phyloP scores from a whole-genome alignment of 2,329 filamentous ascomycete genomes.

The Raffaelea ambrosiae region DNA sequence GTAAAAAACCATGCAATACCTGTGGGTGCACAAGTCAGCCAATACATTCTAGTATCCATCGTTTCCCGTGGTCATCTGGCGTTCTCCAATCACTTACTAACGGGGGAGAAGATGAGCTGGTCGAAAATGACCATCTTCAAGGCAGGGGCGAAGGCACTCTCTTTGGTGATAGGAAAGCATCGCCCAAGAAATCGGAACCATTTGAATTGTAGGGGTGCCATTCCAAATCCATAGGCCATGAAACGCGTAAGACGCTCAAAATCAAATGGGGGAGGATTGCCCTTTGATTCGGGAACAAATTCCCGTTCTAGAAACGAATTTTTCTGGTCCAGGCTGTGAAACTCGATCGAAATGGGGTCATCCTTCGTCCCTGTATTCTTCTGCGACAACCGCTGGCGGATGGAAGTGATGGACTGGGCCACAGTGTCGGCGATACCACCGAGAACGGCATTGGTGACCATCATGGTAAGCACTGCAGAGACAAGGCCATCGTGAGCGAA shows the following conservation, averaged over 20 bases:
- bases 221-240: slow-evolving; percentile 94
- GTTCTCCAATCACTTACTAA: too few species aligned
- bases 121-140: slow-evolving; percentile 88
- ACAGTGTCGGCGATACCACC: slow-evolving; percentile 95
- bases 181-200: slow-evolving; percentile 86
- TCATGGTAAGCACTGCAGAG: slow-evolving; percentile 90
- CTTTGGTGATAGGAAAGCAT: slow-evolving; percentile 78
- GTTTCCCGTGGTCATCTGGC: too few species aligned
- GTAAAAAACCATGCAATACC: slow-evolving; percentile 82
- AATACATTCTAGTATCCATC: background rate
- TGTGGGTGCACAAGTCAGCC: too few species aligned
- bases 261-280: slow-evolving; percentile 76
- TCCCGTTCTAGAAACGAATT: slow-evolving; percentile 59
- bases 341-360: slow-evolving; percentile 75
- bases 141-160: slow-evolving; percentile 63
- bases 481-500: slow-evolving; percentile 5
- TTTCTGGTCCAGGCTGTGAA: slow-evolving; percentile 78
- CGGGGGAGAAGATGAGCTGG: slow-evolving; percentile 85
- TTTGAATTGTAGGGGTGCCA: slow-evolving; percentile 90
- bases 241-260: slow-evolving; percentile 91
- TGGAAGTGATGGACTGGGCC: slow-evolving; percentile 82
- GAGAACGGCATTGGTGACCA: slow-evolving; percentile 96
- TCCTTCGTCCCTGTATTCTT: slow-evolving; percentile 52
- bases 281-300: slow-evolving; percentile 54
- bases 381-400: slow-evolving; percentile 58